Percentiles rank a stretch among this genome's conserved stretches.
Evolutionary conservation across 495 filamentous ascomycete genomes (phyloP).

Genomic region (Aspergillus diversus): DNA sequence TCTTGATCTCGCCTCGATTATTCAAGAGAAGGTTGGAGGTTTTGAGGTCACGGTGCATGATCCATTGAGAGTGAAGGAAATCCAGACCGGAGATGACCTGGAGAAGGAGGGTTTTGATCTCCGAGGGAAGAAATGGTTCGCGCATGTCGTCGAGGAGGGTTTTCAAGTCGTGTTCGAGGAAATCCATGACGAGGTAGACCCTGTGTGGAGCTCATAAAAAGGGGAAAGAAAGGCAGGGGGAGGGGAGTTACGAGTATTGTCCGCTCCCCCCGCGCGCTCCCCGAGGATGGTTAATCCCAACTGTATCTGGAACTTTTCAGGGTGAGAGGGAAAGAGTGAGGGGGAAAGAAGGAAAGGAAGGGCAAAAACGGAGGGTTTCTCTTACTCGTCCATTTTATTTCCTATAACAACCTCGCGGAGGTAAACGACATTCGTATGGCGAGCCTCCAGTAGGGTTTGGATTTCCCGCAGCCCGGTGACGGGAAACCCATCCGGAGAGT

Average conservation of each 20-base stretch:
- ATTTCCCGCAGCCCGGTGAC: slow-evolving; percentile 94
- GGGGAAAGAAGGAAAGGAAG: slow-evolving; percentile 5
- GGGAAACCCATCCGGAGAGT: slow-evolving; percentile 81
- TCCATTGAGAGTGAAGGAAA: slow-evolving; percentile 89
- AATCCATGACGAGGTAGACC: slow-evolving; percentile 96
- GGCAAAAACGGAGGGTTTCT: slow-evolving; percentile 18
- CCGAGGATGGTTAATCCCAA: slow-evolving; percentile 21
- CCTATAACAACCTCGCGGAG: slow-evolving; percentile 88
- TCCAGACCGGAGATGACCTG: slow-evolving; percentile 82
- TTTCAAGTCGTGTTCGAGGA: slow-evolving; percentile 97
- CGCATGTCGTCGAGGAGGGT: slow-evolving; percentile 91
- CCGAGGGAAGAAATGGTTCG: slow-evolving; percentile 90
- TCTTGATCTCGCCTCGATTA: slow-evolving; percentile 93
- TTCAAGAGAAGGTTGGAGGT: slow-evolving; percentile 94
- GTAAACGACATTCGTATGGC: slow-evolving; percentile 77
- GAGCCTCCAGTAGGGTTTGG: slow-evolving; percentile 63
- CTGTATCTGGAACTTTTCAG: slow-evolving; percentile 37
- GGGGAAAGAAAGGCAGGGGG: neutral
- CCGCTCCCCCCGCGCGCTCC: slow-evolving; percentile 4
- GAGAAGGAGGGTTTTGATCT: slow-evolving; percentile 85
- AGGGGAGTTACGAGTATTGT: neutral
- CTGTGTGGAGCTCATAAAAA: slow-evolving; percentile 43
- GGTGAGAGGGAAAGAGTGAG: neutral
- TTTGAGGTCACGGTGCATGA: slow-evolving; percentile 95
- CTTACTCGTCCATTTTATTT: slow-evolving; percentile 75